A percentile compares a stretch with the other conserved stretches of the same genome.
Evolutionary conservation across 2,329 filamentous ascomycete species (phyloP).

Genomic region (Fusarium clavum): DNA sequence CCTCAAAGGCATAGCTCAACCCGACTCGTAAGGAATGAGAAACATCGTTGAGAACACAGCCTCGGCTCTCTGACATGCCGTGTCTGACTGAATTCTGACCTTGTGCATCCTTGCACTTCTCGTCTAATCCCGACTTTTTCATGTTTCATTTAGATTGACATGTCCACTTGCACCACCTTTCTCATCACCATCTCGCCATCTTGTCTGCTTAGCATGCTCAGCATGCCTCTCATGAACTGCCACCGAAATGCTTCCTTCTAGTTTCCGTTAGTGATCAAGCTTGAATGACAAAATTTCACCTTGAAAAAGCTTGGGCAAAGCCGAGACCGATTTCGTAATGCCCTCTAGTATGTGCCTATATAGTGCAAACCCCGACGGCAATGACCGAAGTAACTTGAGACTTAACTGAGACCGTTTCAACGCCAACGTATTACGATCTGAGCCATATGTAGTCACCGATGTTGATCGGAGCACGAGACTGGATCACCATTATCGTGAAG

Average conservation of each 20-base stretch:
- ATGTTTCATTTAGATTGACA: conserved; percentile 34
- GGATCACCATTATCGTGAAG: conserved; percentile 12
- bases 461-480: conserved; percentile 7
- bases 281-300: neutral
- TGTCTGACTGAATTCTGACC: neutral
- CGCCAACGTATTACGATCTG: conserved; percentile 13
- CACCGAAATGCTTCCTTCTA: neutral
- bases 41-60: neutral
- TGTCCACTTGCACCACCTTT: conserved; percentile 26
- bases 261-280: neutral
- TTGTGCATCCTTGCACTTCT: conserved; percentile 18
- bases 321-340: conserved; percentile 2
- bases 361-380: conserved; percentile 1
- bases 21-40: conserved; percentile 25
- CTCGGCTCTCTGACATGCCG: conserved; percentile 13
- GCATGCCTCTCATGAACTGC: conserved; percentile 7
- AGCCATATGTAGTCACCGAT: neutral
- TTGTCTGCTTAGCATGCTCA: neutral
- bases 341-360: neutral
- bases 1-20: conserved; percentile 3
- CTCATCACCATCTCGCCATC: neutral
- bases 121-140: conserved; percentile 14
- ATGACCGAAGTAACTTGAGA: conserved; percentile 20
- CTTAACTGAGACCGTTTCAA: conserved; percentile 20
- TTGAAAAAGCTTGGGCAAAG: neutral